Conservation (phyloP, 78 protist genomes). For the Planoprotostelium fungivorum region DNA sequence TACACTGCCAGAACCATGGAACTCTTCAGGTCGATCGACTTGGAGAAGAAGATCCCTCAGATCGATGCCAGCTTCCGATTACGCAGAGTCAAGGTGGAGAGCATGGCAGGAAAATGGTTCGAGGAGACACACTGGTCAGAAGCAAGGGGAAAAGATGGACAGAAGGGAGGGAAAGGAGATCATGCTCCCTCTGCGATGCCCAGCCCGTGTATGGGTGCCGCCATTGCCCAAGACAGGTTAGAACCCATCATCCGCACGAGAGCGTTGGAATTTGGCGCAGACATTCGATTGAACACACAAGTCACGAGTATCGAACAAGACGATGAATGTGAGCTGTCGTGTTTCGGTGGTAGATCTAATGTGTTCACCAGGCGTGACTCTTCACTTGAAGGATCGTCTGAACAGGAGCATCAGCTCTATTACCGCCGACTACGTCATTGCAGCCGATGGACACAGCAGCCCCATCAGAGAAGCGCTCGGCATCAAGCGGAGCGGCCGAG, state of each 20-base stretch:
- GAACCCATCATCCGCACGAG: slow-evolving; percentile 8
- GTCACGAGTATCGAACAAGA: neutral
- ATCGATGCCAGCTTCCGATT: neutral
- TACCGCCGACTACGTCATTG: slow-evolving; percentile 18
- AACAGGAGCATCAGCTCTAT: neutral
- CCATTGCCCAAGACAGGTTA: slow-evolving; percentile 15
- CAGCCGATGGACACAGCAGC: slow-evolving; percentile 37
- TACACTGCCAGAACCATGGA: slow-evolving; percentile 17
- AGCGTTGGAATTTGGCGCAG: too few relatives aligned
- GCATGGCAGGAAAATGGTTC: too few relatives aligned
- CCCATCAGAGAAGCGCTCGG: slow-evolving; percentile 4
- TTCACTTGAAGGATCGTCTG: neutral
- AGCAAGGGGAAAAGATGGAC: neutral
- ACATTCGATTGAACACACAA: neutral
- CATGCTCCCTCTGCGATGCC: neutral
- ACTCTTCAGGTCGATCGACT: neutral
- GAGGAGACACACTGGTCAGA: slow-evolving; percentile 13
- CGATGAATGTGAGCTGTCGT: too few relatives aligned
- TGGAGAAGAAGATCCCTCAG: neutral
- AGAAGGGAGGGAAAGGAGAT: neutral
- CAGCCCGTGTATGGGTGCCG: neutral
- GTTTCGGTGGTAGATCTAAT: too few relatives aligned
- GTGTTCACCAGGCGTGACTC: slow-evolving; percentile 10
- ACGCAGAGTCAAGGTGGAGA: neutral
- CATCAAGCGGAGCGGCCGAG: neutral